Conservation (phyloP, 805 yeast species). For the Candida koratica region DNA sequence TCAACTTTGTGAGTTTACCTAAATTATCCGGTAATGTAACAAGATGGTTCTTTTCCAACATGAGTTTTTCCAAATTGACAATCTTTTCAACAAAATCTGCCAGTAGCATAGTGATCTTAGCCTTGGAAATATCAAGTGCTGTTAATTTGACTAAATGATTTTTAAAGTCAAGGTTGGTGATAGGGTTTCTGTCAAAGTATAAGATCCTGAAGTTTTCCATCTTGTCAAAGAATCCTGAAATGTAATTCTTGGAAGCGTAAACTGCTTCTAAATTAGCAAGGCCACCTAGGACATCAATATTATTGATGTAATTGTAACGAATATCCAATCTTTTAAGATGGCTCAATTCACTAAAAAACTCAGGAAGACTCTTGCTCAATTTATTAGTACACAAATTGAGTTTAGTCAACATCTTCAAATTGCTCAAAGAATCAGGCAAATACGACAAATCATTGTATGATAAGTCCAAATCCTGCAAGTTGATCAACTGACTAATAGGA, state of each 20-base stretch:
- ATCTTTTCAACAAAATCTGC: conserved; percentile 57
- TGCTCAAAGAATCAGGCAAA: conserved; percentile 60
- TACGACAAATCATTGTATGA: conserved; percentile 70
- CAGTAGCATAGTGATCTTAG: conserved; percentile 74
- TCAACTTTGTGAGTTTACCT: conserved; percentile 53
- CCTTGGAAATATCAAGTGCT: conserved; percentile 72
- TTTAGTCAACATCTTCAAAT: conserved; percentile 57
- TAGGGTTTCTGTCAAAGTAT: conserved; percentile 78
- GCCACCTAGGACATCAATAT: conserved; percentile 52
- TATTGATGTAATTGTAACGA: conserved; percentile 60
- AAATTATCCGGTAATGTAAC: conserved; percentile 71
- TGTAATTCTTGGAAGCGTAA: conserved; percentile 69
- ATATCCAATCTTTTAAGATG: conserved; percentile 70
- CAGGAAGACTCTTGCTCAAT: conserved; percentile 50
- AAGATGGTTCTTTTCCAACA: conserved; percentile 77
- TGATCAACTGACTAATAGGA: conserved; percentile 54
- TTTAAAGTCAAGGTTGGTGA: conserved; percentile 59
- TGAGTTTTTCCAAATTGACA: conserved; percentile 65
- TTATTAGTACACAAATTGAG: conserved; percentile 74
- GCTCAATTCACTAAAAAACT: conserved; percentile 47
- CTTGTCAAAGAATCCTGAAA: conserved; percentile 63
- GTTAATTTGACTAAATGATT: conserved; percentile 59
- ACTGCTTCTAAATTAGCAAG: conserved; percentile 66
- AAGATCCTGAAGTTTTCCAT: conserved; percentile 63
- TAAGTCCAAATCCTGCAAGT: conserved; percentile 65